Percentiles rank a stretch among this genome's conserved stretches.
These are phyloP conservation scores for Sarocladiaceae sp. DNA, from an alignment of 2,329 filamentous ascomycete species.

Conservation along the genomic window DNA sequence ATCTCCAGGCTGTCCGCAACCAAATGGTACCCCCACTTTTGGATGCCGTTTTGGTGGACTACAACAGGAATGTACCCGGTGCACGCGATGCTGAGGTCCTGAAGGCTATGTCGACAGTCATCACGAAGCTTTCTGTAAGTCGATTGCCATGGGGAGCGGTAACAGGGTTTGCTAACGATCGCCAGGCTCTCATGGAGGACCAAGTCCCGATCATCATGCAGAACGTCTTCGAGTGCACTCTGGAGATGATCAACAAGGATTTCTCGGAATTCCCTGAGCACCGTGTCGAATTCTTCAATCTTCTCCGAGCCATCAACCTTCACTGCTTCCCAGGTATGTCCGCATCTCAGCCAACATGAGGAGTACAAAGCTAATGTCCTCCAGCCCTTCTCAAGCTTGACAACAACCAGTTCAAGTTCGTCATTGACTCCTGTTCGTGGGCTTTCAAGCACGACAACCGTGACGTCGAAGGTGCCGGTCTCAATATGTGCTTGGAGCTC, in stretches of 20 bases:
- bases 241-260: constrained; percentile 99
- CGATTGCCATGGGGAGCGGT: not conserved
- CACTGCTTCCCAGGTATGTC: constrained; percentile 81
- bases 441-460: constrained; percentile 99
- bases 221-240: constrained; percentile 95
- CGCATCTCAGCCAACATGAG: not conserved
- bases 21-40: constrained; percentile 95
- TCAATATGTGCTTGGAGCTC: constrained; percentile 97
- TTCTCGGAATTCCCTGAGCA: constrained; percentile 99
- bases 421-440: constrained; percentile 99
- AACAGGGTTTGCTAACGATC: constrained; percentile 15
- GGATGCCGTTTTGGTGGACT: constrained; percentile 90
- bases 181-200: constrained; percentile 89
- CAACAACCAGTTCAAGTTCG: constrained; percentile 96
- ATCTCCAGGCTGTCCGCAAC: constrained; percentile 84
- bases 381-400: constrained; percentile 86
- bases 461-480: constrained; percentile 90
- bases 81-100: constrained; percentile 94
- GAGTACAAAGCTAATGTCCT: not conserved
- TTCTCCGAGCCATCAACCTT: constrained; percentile 91
- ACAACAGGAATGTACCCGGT: constrained; percentile 94
- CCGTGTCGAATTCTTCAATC: constrained; percentile 98
- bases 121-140: constrained; percentile 92
- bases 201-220: constrained; percentile 98
- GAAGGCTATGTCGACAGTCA: constrained; percentile 96